Evolutionary conservation across 2,329 filamentous ascomycete species (phyloP), one percentile per base, ranked within the genome.

Genomic region (Trichoderma oligosporum): DNA sequence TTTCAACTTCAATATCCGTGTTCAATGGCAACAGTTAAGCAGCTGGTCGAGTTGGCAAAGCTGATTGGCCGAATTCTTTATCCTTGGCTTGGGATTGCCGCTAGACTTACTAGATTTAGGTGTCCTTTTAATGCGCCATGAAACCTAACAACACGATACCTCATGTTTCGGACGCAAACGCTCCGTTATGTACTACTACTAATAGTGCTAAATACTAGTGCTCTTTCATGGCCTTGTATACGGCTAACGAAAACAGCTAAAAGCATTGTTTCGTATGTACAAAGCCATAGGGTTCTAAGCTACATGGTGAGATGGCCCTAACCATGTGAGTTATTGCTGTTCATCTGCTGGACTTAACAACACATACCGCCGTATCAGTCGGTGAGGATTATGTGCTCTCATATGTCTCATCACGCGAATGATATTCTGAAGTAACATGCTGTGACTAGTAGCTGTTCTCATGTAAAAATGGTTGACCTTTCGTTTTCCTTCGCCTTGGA

Each of bases 261-360:
- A 16, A 57, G 27, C n/a, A 42, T 33, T 36, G 46, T 24, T 49
- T 47, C 35, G 24, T 39, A 47, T 29, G 24, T 39, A 47, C 24
- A 24, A 47, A 47, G 41, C 18, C 24, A 33, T 49, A 35, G n/a
- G 54, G 38, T 42, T 57, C 38, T 11, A 33, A 42, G 29, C 38
- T 38, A 51, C 42, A 22, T 44, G 8, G 45, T 35, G 35, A 51
- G 38, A 27, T 27, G 36, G 38, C 54, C 35, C 54, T 57, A 57
- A 38, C 20, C 9, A 27, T 42, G 54, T 51, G 27, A 49, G 14
- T 38, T 22, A 38, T n/a, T 48, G 46, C 16, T 27, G 54, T 51
- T 29, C 22, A n/a, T 44, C 31, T 7, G 20, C 22, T 36, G 12
- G 36, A 20, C 14, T 12, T 44, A 36, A n/a, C 22, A 38, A n/a